Evolutionary conservation across 2,329 filamentous ascomycete genomes (phyloP), one percentile per base, ranked within the genome.

Genomic region (Ramularia collo-cygni): DNA sequence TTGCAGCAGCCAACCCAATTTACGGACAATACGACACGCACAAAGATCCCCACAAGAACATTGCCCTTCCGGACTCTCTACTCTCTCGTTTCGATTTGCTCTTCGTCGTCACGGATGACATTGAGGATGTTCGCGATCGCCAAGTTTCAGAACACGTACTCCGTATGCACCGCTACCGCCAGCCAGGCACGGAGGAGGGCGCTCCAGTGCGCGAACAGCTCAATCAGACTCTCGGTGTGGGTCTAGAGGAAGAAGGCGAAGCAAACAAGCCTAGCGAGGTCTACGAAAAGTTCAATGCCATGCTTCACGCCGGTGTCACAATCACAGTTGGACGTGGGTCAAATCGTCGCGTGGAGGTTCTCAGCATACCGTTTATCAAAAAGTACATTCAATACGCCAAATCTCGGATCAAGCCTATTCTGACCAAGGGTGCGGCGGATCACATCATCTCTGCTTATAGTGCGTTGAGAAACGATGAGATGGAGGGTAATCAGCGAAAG

Each of bases 351-450:
- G 78, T 85, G 4, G 88, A 95, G 62, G 85, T 98, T 10, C 71
- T 98, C 38, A 94, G 85, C 66, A 95, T 98, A 45, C 85, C 89
- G 0, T 98, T 98, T 66, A 88, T 98, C 72, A 98, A 98, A 70
- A 98, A 98, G 67, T 98, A 95, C 64, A 93, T 98, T 32, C 92
- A 98, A 61, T 98, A 98, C 63, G 88, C 92, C 50, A 98, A 98
- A 70, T 84, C 78, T 26, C 75, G 92, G 59, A 76, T 95, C 57
- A 93, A 88, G 74, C 92, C 92, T 0, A 71, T 94, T 28, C 70
- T 98, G 46, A 95, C 89, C 0, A 87, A 92, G 59, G 87, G 87
- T 31, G 90, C 92, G 4, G 86, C 88, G 8, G 87, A 95, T 53
- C 85, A 93, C 48, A 94, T 98, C 57, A 81, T 89, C 27, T 77